These are phyloP conservation scores for Colletotrichum liriopes DNA, from an alignment of 2,329 filamentous ascomycete genomes.

Conservation along the genomic window DNA sequence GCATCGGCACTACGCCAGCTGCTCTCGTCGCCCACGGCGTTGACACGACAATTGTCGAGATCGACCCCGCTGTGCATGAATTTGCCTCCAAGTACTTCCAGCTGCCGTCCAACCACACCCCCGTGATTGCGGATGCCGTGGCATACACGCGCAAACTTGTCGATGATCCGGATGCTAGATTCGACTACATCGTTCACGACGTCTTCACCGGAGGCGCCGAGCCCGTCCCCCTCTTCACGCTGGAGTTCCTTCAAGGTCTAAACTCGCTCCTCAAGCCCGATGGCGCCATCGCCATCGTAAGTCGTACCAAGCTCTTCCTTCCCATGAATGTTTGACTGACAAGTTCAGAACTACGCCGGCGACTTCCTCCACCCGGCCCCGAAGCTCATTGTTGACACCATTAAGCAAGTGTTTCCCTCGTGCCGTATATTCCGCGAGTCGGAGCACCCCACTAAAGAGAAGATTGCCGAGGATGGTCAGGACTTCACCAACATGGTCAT, in stretches of 20 bases:
- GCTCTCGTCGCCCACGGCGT: slow-evolving; percentile 91
- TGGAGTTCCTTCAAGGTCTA: slow-evolving; percentile 84
- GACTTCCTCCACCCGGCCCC: slow-evolving; percentile 85
- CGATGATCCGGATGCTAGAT: slow-evolving; percentile 65
- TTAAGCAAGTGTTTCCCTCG: slow-evolving; percentile 85
- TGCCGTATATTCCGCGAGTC: slow-evolving; percentile 93
- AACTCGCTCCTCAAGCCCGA: slow-evolving; percentile 79
- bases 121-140: slow-evolving; percentile 87
- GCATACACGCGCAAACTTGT: slow-evolving; percentile 71
- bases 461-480: slow-evolving; percentile 62
- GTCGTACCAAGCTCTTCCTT: slow-evolving; percentile 51
- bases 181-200: slow-evolving; percentile 96
- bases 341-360: slow-evolving; percentile 88
- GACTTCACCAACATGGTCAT: slow-evolving; percentile 98
- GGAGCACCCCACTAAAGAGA: slow-evolving; percentile 64
- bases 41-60: slow-evolving; percentile 93
- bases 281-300: slow-evolving; percentile 89
- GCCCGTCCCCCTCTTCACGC: slow-evolving; percentile 88
- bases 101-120: slow-evolving; percentile 82
- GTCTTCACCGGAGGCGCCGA: slow-evolving; percentile 98
- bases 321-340: slow-evolving; percentile 41
- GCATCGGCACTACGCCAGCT: slow-evolving; percentile 91
- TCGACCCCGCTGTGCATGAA: slow-evolving; percentile 90
- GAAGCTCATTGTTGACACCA: slow-evolving; percentile 85
- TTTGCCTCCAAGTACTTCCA: slow-evolving; percentile 89